Evolutionary conservation across 257 asterid species (phyloP).

Genomic region (Nicotiana sylvestris): DNA sequence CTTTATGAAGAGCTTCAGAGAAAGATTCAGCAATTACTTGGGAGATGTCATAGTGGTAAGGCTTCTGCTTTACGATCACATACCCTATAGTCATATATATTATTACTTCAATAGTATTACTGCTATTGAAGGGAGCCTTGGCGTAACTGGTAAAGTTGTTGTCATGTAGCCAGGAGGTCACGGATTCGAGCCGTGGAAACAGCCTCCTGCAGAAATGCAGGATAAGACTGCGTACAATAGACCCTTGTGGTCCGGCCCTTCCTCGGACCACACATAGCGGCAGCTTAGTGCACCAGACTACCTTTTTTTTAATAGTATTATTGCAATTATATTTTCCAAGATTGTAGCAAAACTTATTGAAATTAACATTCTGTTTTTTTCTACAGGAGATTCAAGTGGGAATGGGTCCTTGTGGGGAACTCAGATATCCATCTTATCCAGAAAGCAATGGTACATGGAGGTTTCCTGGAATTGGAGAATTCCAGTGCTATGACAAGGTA

Average conservation of each 20-base stretch:
- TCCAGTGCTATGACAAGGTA: slow-evolving; percentile 89
- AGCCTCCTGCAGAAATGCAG: too few relatives aligned
- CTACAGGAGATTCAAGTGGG: slow-evolving; percentile 92
- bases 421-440: slow-evolving; percentile 93
- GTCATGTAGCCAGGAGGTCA: too few relatives aligned
- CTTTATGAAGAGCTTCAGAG: slow-evolving; percentile 71
- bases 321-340: too few relatives aligned
- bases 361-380: slow-evolving; percentile 12
- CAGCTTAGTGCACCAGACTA: too few relatives aligned
- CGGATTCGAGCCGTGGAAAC: too few relatives aligned
- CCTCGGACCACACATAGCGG: too few relatives aligned
- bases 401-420: slow-evolving; percentile 95
- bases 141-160: too few relatives aligned
- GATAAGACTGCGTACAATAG: too few relatives aligned
- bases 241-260: too few relatives aligned
- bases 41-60: slow-evolving; percentile 70
- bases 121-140: too few relatives aligned
- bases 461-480: slow-evolving; percentile 86
- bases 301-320: too few relatives aligned
- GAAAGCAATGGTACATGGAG: slow-evolving; percentile 90
- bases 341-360: background rate
- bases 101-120: background rate
- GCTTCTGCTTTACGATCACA: slow-evolving; percentile 8
- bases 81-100: background rate
- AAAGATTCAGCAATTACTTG: slow-evolving; percentile 53